phyloP scores from a whole-genome alignment of 305 asterid genomes.

The Andrographis paniculata region DNA sequence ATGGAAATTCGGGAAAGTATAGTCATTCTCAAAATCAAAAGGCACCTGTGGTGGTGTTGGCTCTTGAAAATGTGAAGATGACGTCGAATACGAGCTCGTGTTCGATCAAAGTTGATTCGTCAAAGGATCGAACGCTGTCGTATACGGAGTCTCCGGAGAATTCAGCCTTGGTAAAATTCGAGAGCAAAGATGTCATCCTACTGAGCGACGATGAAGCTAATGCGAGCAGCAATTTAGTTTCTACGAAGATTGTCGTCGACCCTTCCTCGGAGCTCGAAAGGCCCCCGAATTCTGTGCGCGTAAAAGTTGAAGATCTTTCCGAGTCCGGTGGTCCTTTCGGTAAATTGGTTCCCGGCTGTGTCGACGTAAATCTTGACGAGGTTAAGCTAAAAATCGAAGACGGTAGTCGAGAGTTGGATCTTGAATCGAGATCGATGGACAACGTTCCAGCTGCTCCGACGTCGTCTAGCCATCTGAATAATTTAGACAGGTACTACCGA shows the following conservation, averaged over 20 bases:
- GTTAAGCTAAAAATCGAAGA: conserved; percentile 34
- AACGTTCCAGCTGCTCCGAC: conserved; percentile 32
- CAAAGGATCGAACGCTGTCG: too few relatives aligned
- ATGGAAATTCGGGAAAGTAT: conserved; percentile 16
- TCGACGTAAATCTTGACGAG: too few relatives aligned
- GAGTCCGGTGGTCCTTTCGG: conserved; percentile 23
- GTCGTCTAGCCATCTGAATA: conserved; percentile 45
- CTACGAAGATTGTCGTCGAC: conserved; percentile 15
- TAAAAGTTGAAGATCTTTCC: conserved; percentile 33
- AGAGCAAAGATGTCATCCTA: conserved; percentile 34
- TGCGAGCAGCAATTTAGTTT: conserved; percentile 18
- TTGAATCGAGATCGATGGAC: conserved; percentile 36
- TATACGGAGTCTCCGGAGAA: too few relatives aligned
- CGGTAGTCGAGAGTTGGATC: conserved; percentile 32
- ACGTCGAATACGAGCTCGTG: conserved; percentile 20
- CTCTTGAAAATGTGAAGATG: conserved; percentile 33
- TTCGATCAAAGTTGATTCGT: conserved; percentile 26
- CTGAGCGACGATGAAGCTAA: conserved; percentile 64
- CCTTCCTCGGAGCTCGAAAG: conserved; percentile 17
- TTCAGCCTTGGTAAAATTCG: conserved; percentile 24
- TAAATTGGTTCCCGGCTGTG: conserved; percentile 10
- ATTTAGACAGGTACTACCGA: conserved; percentile 58
- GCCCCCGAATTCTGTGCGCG: conserved; percentile 24
- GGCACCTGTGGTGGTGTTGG: conserved; percentile 37
- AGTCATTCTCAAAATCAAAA: conserved; percentile 23